Conservation (phyloP, 2,329 filamentous ascomycete species). For the Escovopsis sp. region DNA sequence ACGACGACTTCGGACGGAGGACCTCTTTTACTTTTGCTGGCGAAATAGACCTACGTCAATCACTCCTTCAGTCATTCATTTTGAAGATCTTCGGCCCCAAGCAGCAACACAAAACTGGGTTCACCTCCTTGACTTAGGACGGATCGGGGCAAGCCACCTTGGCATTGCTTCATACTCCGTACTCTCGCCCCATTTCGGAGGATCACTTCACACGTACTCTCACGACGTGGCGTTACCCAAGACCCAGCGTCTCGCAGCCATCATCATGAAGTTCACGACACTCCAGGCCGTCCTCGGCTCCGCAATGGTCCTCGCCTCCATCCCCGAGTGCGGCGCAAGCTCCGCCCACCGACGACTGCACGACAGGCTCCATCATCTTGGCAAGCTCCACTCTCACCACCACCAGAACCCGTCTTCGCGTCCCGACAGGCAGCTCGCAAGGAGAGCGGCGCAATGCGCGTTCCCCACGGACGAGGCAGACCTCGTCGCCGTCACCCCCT, state of each 20-base stretch:
- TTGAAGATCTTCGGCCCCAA: no score
- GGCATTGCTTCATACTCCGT: no score
- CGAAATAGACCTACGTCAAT: no score
- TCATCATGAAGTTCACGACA: slow-evolving; percentile 37
- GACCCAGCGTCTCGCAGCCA: not conserved
- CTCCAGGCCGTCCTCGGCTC: slow-evolving; percentile 34
- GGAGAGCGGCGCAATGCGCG: slow-evolving; percentile 40
- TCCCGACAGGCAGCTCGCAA: slow-evolving; percentile 23
- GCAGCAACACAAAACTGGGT: no score
- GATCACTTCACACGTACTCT: no score
- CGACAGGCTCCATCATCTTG: slow-evolving; percentile 26
- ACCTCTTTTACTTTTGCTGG: no score
- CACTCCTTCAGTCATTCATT: no score
- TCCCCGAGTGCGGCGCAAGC: slow-evolving; percentile 20
- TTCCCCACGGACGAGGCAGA: slow-evolving; percentile 50
- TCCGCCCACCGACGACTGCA: slow-evolving; percentile 20
- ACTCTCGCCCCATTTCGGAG: no score
- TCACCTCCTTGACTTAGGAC: no score
- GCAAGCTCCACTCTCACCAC: slow-evolving; percentile 20
- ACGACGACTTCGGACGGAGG: no score
- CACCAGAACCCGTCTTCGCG: slow-evolving; percentile 11
- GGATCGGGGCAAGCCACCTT: no score
- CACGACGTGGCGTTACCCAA: no score
- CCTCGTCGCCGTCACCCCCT: slow-evolving; percentile 52
- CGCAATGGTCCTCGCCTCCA: slow-evolving; percentile 30